Base-by-base conservation (phyloP, 2,329 filamentous ascomycete species). In the Aspergillus eucalypticola region DNA sequence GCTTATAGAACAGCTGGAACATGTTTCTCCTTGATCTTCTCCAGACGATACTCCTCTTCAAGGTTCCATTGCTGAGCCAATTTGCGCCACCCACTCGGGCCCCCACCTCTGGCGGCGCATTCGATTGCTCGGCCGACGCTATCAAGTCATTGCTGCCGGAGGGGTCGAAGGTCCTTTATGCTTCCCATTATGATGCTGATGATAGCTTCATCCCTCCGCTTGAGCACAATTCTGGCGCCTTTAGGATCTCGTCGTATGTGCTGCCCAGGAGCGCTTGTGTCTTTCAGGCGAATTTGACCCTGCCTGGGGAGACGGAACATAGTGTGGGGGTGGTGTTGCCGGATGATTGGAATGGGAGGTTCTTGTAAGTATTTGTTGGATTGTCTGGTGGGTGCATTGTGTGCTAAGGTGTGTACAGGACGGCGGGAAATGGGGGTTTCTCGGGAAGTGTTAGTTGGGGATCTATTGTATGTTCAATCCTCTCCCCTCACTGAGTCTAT, bases 311-410 rank as follows among this genome's bases (percentile, higher is more conserved):
- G 8, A 49, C 46, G 7, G 23, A 49, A 1, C 46, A 49, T 10
- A 49, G 46, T 49, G 46, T 49, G 15, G 46, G 46, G 15, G 46
- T 49, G 25, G 25, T 49, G 2, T 10, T 49, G 23, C 46, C 46
- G 25, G 46, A 49, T 49, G 46, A 49, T 49, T 49, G 46, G 46
- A 49, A 49, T 19, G 46, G 46, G 46, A 49, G 46, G 25, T 49
- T 49, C 25, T 17, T 49, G 46, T 49, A 27, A 32, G 46, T 32
- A 4, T 13, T 17, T 6, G 6, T 25, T 5, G 15, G 11, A 8
- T 23, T 8, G 11, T 8, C 2, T 49, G 13, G 3, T n/a, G 5
- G 23, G 7, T 49, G 23, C 15, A 13, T n/a, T n/a, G 10, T 32
- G 2, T 8, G 46, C 46, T 49, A 49, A 49, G 3, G n/a, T 19